Percentiles rank a stretch among this genome's conserved stretches.
phyloP scores from a whole-genome alignment of 257 asterid species.

The Ophiorrhiza pumila region DNA sequence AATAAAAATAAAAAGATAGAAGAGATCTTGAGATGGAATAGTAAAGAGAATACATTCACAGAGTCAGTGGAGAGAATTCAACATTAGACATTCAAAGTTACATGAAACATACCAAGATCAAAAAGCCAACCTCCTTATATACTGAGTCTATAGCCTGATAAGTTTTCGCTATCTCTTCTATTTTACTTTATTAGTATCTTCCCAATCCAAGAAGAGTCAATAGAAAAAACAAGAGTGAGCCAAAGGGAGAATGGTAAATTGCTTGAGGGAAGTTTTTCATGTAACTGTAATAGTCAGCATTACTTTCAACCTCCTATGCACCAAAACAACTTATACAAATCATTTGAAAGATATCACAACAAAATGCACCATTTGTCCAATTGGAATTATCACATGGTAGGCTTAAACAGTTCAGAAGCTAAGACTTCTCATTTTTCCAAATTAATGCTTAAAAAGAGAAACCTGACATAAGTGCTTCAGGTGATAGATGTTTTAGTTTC shows the following conservation, averaged over 20 bases:
- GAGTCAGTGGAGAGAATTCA: neutral
- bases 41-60: neutral
- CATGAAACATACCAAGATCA: neutral
- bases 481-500: neutral
- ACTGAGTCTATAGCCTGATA: neutral
- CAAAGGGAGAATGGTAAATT: neutral
- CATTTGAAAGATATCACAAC: neutral
- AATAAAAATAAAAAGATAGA: neutral
- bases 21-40: neutral
- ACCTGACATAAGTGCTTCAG: neutral
- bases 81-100: neutral
- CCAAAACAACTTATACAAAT: neutral
- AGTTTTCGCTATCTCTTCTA: neutral
- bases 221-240: neutral
- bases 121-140: neutral
- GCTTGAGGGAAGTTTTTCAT: neutral
- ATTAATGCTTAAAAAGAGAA: neutral
- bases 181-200: neutral
- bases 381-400: neutral
- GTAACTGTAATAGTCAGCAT: neutral
- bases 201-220: neutral
- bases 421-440: neutral
- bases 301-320: neutral
- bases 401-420: neutral
- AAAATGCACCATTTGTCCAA: neutral